Evolutionary conservation across 164 flowering plant species (phyloP).

Genomic region (Buxus sempervirens): DNA sequence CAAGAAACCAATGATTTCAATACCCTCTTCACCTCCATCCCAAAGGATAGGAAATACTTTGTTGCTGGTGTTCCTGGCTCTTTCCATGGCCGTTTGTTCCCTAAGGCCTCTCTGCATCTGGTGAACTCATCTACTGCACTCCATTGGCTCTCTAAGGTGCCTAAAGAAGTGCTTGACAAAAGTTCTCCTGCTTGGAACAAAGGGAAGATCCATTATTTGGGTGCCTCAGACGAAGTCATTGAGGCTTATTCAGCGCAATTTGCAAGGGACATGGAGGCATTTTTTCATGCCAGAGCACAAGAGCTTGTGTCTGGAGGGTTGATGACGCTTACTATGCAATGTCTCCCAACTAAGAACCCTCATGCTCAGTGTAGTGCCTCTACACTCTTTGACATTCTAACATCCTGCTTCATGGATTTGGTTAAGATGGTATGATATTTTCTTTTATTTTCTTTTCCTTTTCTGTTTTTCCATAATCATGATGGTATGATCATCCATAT

Average conservation of each 20-base stretch:
- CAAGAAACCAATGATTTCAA: constrained; percentile 3
- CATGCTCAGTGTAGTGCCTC: not conserved
- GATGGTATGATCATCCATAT: too few species aligned
- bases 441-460: too few species aligned
- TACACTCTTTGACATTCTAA: too few species aligned
- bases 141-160: constrained; percentile 4
- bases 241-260: constrained; percentile 1
- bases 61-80: constrained; percentile 1
- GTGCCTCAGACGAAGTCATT: not conserved
- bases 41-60: not conserved
- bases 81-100: not conserved
- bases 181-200: not conserved
- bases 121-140: not conserved
- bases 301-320: constrained; percentile 3
- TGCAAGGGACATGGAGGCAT: constrained; percentile 4
- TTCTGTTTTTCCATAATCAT: too few species aligned
- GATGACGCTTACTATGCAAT: not conserved
- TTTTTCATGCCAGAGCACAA: not conserved
- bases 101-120: not conserved
- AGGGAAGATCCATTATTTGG: not conserved
- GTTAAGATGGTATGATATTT: not conserved
- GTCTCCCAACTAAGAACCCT: not conserved
- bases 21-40: not conserved
- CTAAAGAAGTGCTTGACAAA: not conserved
- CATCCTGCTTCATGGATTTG: not conserved